A percentile compares a stretch with the other conserved stretches of the same genome.
Conservation (phyloP, 495 filamentous ascomycete species). For the Mytilinidion resinicola region DNA sequence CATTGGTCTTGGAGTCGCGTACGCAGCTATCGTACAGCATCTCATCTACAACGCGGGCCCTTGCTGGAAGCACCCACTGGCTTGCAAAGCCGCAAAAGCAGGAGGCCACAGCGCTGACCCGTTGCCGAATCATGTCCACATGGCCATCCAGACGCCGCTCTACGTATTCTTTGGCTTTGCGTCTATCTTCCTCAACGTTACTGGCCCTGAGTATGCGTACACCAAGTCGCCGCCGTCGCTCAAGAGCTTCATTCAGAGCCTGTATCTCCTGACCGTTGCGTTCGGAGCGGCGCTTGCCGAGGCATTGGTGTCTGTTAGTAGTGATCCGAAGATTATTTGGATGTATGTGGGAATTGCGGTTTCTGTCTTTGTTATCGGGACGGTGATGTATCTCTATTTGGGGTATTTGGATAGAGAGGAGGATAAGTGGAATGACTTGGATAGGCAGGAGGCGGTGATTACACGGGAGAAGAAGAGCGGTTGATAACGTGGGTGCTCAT, state of each 20-base stretch:
- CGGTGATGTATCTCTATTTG: constrained; percentile 29
- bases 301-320: constrained; percentile 48
- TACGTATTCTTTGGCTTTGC: constrained; percentile 56
- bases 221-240: constrained; percentile 62
- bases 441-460: no score
- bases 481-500: no score
- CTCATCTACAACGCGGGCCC: constrained; percentile 59
- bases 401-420: constrained; percentile 31
- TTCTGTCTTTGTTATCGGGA: constrained; percentile 17
- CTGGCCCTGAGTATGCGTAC: constrained; percentile 67
- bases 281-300: constrained; percentile 48
- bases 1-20: constrained; percentile 56
- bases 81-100: no score
- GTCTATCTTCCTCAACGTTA: constrained; percentile 64
- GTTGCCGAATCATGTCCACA: constrained; percentile 34
- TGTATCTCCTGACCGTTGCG: constrained; percentile 55
- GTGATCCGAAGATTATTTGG: constrained; percentile 54
- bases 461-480: no score
- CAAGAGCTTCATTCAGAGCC: constrained; percentile 59
- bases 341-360: constrained; percentile 39
- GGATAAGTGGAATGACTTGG: constrained; percentile 29
- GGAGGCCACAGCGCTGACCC: no score
- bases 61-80: constrained; percentile 34
- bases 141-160: constrained; percentile 35
- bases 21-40: constrained; percentile 64